Percentiles rank a stretch among this genome's conserved stretches.
Evolutionary conservation across 768 basidiomycete genomes (phyloP).

Genomic region (Cubamyces sp.): DNA sequence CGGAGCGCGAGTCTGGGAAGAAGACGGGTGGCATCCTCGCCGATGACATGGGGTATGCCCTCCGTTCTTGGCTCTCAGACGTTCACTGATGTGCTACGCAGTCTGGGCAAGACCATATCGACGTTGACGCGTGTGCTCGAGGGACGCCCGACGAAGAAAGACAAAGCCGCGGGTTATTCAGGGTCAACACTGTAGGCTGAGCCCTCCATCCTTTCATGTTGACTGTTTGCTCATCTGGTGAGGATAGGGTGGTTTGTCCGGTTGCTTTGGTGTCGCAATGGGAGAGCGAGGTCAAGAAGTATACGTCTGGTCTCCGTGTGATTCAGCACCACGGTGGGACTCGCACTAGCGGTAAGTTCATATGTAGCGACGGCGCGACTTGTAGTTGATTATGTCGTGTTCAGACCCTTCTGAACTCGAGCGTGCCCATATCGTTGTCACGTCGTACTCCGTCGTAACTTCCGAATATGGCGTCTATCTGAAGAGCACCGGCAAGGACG

Average conservation of each 20-base stretch:
- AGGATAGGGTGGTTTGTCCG: slow-evolving; percentile 79
- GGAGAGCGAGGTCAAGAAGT: slow-evolving; percentile 81
- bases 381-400: slow-evolving; percentile 2
- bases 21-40: slow-evolving; percentile 87
- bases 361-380: background rate
- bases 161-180: slow-evolving; percentile 73
- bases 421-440: slow-evolving; percentile 75
- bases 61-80: background rate
- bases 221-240: background rate
- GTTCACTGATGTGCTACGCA: slow-evolving; percentile 32
- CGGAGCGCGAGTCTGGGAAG: slow-evolving; percentile 76
- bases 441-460: slow-evolving; percentile 83
- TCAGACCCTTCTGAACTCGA: slow-evolving; percentile 59
- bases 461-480: slow-evolving; percentile 70
- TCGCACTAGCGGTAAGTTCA: slow-evolving; percentile 64
- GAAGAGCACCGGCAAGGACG: slow-evolving; percentile 53
- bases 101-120: slow-evolving; percentile 91
- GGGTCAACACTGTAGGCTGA: slow-evolving; percentile 66
- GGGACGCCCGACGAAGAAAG: slow-evolving; percentile 68
- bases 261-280: slow-evolving; percentile 90
- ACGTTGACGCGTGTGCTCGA: slow-evolving; percentile 87
- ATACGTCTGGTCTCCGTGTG: slow-evolving; percentile 68
- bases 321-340: slow-evolving; percentile 81
- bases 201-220: background rate
- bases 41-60: slow-evolving; percentile 82